A percentile compares a stretch with the other conserved stretches of the same genome.
Conservation (phyloP, 208 protist species). For the Crithidia brevicula region DNA sequence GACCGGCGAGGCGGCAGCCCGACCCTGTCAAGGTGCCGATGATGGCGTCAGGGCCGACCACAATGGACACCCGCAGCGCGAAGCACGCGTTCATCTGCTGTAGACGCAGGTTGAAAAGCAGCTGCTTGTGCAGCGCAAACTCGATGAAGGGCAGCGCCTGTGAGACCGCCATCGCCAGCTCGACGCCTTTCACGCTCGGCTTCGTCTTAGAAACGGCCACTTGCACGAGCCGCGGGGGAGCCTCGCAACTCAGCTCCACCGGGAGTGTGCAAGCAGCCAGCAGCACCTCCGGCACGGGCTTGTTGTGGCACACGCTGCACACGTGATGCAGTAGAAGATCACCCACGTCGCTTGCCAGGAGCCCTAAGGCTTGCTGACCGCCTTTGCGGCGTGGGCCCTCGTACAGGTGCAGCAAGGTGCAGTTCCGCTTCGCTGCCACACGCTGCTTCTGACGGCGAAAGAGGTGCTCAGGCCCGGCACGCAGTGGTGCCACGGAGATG, state of each 20-base stretch:
- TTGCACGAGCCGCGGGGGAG: conserved; percentile 75
- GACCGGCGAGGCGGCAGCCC: conserved; percentile 67
- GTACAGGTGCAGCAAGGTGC: conserved; percentile 76
- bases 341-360: conserved; percentile 36
- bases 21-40: conserved; percentile 83
- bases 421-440: conserved; percentile 45
- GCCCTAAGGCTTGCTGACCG: conserved; percentile 12
- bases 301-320: conserved; percentile 74
- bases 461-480: conserved; percentile 70
- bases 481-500: conserved; percentile 53
- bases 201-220: conserved; percentile 76
- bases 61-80: conserved; percentile 75
- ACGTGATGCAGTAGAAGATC: conserved; percentile 47
- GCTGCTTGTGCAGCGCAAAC: conserved; percentile 90
- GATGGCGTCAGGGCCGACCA: conserved; percentile 70
- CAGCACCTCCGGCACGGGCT: conserved; percentile 80
- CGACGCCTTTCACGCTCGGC: conserved; percentile 65
- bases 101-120: conserved; percentile 86
- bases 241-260: conserved; percentile 62
- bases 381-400: conserved; percentile 37
- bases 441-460: conserved; percentile 56
- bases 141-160: conserved; percentile 91
- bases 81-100: conserved; percentile 89
- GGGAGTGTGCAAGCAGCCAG: conserved; percentile 83
- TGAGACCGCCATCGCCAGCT: conserved; percentile 79